These are phyloP conservation scores for Diversispora epigaea DNA, from an alignment of 192 early-diverging fungal genomes.

Conservation along the genomic window DNA sequence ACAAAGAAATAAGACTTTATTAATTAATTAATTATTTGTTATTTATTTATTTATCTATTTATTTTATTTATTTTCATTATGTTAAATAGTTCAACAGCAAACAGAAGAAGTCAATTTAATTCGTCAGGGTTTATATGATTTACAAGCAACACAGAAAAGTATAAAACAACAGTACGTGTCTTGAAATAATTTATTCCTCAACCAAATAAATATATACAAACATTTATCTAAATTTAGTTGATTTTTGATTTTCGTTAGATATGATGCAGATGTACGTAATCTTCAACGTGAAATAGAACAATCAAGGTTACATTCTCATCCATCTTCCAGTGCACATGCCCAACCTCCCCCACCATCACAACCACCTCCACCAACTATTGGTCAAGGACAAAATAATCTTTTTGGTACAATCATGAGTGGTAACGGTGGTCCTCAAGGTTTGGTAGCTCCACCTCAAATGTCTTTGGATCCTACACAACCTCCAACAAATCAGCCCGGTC, in stretches of 20 bases:
- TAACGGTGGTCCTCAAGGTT: slow-evolving; percentile 47
- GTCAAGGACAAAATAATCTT: slow-evolving; percentile 59
- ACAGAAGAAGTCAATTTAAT: slow-evolving; percentile 27
- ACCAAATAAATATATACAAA: too few species aligned
- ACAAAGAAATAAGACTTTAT: not conserved
- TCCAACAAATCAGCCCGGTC: slow-evolving; percentile 35
- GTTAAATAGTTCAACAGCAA: slow-evolving; percentile 31
- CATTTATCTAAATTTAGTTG: too few species aligned
- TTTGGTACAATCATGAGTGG: slow-evolving; percentile 55
- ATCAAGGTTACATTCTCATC: slow-evolving; percentile 54
- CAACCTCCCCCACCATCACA: slow-evolving; percentile 50
- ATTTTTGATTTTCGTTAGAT: slow-evolving; percentile 37
- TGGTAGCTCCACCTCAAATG: slow-evolving; percentile 56
- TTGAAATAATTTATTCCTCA: too few species aligned
- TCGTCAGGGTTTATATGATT: slow-evolving; percentile 31
- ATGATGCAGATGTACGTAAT: slow-evolving; percentile 82
- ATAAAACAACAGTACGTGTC: slow-evolving; percentile 33
- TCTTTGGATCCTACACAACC: slow-evolving; percentile 45
- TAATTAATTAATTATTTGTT: not conserved
- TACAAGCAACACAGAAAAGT: slow-evolving; percentile 28
- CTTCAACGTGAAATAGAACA: slow-evolving; percentile 83
- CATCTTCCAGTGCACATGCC: slow-evolving; percentile 51
- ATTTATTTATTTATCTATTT: not conserved
- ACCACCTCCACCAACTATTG: slow-evolving; percentile 63
- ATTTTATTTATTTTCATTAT: not conserved